Conservation (phyloP, 768 basidiomycete species). For the Russula foetens region DNA sequence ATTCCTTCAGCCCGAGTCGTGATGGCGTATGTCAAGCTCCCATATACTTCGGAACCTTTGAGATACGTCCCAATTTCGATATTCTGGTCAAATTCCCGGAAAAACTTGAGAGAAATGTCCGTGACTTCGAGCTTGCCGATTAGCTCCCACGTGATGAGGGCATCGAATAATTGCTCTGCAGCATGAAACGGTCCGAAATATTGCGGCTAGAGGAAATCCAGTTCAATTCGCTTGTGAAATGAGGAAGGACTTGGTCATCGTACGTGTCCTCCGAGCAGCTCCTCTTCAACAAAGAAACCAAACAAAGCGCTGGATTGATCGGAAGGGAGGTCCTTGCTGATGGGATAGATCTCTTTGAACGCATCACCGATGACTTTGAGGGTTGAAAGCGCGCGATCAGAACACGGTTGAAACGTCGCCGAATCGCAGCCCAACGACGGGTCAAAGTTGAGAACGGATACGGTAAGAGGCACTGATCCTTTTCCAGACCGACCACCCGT, state of each 20-base stretch:
- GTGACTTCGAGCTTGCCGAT: constrained; percentile 4
- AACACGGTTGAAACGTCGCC: constrained; percentile 11
- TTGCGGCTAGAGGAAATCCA: neutral
- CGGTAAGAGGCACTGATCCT: neutral
- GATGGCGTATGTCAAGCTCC: neutral
- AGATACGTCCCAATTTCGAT: neutral
- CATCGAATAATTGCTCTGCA: neutral
- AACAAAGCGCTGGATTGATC: neutral
- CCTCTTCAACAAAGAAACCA: constrained; percentile 3
- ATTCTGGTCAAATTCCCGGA: constrained; percentile 5
- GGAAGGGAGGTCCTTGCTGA: neutral
- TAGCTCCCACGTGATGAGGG: constrained; percentile 3
- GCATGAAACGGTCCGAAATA: constrained; percentile 6
- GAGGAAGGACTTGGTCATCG: neutral
- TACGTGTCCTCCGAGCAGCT: constrained; percentile 5
- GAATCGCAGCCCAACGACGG: constrained; percentile 11
- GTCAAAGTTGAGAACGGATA: constrained; percentile 13
- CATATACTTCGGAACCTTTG: neutral
- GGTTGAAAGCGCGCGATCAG: constrained; percentile 10
- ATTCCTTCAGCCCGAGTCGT: neutral
- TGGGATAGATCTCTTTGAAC: constrained; percentile 3
- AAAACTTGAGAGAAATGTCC: neutral
- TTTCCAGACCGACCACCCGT: constrained; percentile 8
- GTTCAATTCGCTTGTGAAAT: too few species aligned
- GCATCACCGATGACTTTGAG: constrained; percentile 7